These are phyloP conservation scores for Pedinophyceae sp. DNA, from an alignment of 139 green algal genomes.

Conservation along the genomic window DNA sequence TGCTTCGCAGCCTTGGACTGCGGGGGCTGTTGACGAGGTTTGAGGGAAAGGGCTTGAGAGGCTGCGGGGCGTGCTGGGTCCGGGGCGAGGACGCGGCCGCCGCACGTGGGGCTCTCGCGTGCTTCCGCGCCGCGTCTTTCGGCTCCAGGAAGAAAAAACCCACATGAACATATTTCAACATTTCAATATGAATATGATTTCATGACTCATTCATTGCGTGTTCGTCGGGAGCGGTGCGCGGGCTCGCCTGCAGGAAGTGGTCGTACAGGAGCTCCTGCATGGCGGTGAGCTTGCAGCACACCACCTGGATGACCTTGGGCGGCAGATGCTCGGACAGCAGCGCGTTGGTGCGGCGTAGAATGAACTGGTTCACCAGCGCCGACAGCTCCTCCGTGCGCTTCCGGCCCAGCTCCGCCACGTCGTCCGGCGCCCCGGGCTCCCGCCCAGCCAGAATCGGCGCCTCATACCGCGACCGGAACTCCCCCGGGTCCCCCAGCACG, in stretches of 20 bases:
- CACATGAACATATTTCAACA: too few species aligned
- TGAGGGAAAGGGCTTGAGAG: too few species aligned
- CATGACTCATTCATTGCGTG: too few species aligned
- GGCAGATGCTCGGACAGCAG: slow-evolving; percentile 87
- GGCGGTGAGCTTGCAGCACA: slow-evolving; percentile 79
- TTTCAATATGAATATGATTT: too few species aligned
- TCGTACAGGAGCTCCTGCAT: slow-evolving; percentile 81
- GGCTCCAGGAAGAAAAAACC: too few species aligned
- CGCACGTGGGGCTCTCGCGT: too few species aligned
- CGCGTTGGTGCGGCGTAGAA: slow-evolving; percentile 88
- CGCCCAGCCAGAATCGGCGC: slow-evolving; percentile 49
- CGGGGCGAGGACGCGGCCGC: too few species aligned
- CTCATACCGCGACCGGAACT: slow-evolving; percentile 44
- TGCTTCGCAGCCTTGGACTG: slow-evolving; percentile 54
- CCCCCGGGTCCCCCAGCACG: slow-evolving; percentile 54
- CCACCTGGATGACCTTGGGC: slow-evolving; percentile 91
- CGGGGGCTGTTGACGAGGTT: too few species aligned
- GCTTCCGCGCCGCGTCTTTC: too few species aligned
- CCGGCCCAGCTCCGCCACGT: slow-evolving; percentile 29
- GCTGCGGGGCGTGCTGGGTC: too few species aligned
- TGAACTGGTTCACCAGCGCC: slow-evolving; percentile 89
- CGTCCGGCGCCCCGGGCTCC: slow-evolving; percentile 66
- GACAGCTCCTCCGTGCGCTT: slow-evolving; percentile 64
- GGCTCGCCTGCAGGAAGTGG: slow-evolving; percentile 83
- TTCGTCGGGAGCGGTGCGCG: too few species aligned